Percentiles rank a stretch among this genome's conserved stretches.
Evolutionary conservation across 495 filamentous ascomycete species (phyloP).

Genomic region (Talaromyces stipitatus): DNA sequence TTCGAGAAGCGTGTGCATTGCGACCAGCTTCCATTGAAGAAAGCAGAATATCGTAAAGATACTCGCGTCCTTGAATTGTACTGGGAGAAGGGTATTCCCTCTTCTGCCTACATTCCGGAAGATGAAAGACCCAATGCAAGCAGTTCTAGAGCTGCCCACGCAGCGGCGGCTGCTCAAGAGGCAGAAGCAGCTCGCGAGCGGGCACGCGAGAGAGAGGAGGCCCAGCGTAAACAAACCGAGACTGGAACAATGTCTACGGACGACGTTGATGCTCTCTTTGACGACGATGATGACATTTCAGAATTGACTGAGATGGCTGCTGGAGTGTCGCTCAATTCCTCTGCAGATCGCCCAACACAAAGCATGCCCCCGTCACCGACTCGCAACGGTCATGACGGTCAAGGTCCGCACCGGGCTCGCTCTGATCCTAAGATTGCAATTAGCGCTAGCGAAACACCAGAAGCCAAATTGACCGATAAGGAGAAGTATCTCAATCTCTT

Average conservation of each 20-base stretch:
- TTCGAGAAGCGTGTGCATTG: conserved; percentile 99
- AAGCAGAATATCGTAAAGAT: conserved; percentile 96
- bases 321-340: conserved; percentile 66
- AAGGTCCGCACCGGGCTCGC: conserved; percentile 76
- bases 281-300: conserved; percentile 86
- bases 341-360: conserved; percentile 78
- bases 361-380: conserved; percentile 92
- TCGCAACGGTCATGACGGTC: conserved; percentile 61
- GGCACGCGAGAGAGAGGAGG: conserved; percentile 77
- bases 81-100: conserved; percentile 99
- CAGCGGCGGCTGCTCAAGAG: conserved; percentile 66
- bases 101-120: conserved; percentile 91
- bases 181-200: conserved; percentile 73
- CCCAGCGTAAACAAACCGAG: conserved; percentile 82
- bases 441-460: conserved; percentile 57
- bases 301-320: conserved; percentile 78
- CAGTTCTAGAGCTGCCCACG: conserved; percentile 53
- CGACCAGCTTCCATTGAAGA: conserved; percentile 95
- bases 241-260: conserved; percentile 85
- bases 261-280: conserved; percentile 87
- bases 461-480: conserved; percentile 80
- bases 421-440: conserved; percentile 88
- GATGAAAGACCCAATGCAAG: conserved; percentile 84
- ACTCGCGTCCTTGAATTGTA: conserved; percentile 89
- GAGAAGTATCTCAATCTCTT: conserved; percentile 93